Conservation (phyloP, 208 protist species). For the Leishmania guyanensis region DNA sequence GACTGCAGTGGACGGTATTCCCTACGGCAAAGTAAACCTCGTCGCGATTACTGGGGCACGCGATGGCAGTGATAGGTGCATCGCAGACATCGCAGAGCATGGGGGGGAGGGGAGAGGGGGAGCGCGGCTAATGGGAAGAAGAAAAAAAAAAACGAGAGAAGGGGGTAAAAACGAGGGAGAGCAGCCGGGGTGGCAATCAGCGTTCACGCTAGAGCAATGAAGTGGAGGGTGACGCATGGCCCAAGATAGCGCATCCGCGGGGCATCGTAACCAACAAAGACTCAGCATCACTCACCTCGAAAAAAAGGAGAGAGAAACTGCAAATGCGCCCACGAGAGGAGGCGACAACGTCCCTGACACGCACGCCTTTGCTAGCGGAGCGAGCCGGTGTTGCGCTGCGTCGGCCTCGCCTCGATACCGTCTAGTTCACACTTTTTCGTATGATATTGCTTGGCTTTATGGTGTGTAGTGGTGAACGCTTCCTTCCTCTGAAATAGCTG, state of each 20-base stretch:
- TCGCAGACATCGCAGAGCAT: slow-evolving; percentile 14
- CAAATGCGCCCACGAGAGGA: not conserved
- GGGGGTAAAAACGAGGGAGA: not conserved
- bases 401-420: not conserved
- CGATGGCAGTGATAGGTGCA: slow-evolving; percentile 47
- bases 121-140: not conserved
- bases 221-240: not conserved
- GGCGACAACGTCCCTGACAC: not conserved
- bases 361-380: not conserved
- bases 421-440: not conserved
- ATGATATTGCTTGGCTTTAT: not conserved
- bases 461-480: not conserved
- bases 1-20: slow-evolving; percentile 34
- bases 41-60: not conserved
- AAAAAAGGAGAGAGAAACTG: not conserved
- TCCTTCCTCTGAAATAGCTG: not conserved
- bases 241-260: not conserved
- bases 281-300: not conserved
- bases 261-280: not conserved
- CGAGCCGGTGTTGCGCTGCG: not conserved
- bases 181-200: not conserved
- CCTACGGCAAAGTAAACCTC: slow-evolving; percentile 43
- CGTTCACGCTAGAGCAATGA: not conserved
- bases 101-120: not conserved
- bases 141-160: not conserved